Evolutionary conservation across 495 filamentous ascomycete species (phyloP).

Genomic region (Hyphodiscus hymeniophilus): DNA sequence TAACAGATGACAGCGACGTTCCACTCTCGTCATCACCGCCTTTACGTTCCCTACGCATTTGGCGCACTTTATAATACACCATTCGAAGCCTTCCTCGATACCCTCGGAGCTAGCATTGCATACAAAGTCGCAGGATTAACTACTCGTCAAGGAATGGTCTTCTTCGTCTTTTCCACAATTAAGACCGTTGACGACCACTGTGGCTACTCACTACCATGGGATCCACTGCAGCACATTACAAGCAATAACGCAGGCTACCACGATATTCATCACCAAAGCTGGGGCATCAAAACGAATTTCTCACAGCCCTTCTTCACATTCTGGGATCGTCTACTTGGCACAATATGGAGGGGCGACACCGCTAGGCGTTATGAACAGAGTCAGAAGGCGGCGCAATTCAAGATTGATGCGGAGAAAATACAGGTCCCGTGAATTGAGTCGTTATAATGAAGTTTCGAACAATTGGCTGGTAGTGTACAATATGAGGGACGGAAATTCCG

Average conservation of each 20-base stretch:
- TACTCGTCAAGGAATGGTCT: conserved; percentile 70
- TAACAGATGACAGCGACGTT: conserved; percentile 53
- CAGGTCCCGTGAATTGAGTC: neutral
- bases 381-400: conserved; percentile 26
- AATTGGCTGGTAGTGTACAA: conserved; percentile 2
- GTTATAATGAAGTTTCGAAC: neutral
- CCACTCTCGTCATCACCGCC: conserved; percentile 89
- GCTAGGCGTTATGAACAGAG: conserved; percentile 13
- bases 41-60: conserved; percentile 96
- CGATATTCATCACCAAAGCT: conserved; percentile 97
- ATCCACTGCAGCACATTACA: conserved; percentile 83
- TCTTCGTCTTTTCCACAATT: conserved; percentile 76
- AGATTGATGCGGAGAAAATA: conserved; percentile 20
- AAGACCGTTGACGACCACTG: conserved; percentile 98
- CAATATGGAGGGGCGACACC: conserved; percentile 55
- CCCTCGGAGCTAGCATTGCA: conserved; percentile 70
- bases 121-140: conserved; percentile 74
- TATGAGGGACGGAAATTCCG: conserved; percentile 1
- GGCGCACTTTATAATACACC: conserved; percentile 96
- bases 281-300: conserved; percentile 84
- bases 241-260: conserved; percentile 94
- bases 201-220: conserved; percentile 90
- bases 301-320: conserved; percentile 83
- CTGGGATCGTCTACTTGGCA: conserved; percentile 68
- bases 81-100: conserved; percentile 88